Evolutionary conservation across 768 basidiomycete genomes (phyloP).

Genomic region (Mycena haematopus): DNA sequence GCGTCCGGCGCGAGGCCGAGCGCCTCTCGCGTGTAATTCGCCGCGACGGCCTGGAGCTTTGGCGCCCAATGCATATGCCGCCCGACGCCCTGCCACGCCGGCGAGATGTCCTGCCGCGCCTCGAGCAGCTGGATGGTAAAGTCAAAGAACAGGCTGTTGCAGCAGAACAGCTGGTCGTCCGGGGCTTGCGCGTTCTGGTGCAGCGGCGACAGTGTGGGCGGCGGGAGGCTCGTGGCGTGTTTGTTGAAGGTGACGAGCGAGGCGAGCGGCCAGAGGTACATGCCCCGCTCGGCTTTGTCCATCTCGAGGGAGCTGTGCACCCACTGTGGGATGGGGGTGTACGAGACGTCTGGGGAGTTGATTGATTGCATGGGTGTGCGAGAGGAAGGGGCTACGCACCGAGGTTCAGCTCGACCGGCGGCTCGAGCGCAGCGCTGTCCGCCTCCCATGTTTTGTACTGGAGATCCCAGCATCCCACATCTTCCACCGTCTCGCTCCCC

Average conservation of each 20-base stretch:
- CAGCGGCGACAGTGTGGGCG: slow-evolving; percentile 21
- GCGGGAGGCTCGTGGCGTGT: slow-evolving; percentile 13
- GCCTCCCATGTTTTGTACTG: slow-evolving; percentile 32
- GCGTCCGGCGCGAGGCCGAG: slow-evolving; percentile 30
- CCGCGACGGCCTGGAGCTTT: slow-evolving; percentile 33
- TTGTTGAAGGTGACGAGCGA: slow-evolving; percentile 26
- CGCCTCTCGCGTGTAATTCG: slow-evolving; percentile 32
- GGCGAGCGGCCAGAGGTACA: slow-evolving; percentile 31
- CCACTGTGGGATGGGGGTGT: slow-evolving; percentile 30
- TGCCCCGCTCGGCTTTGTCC: slow-evolving; percentile 18
- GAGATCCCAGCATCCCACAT: slow-evolving; percentile 44
- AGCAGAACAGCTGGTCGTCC: slow-evolving; percentile 33
- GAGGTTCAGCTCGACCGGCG: slow-evolving; percentile 7
- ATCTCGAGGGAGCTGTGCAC: slow-evolving; percentile 21
- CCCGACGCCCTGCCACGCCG: slow-evolving; percentile 40
- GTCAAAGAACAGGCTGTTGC: slow-evolving; percentile 31
- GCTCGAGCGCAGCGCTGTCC: slow-evolving; percentile 5
- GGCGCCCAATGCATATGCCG: slow-evolving; percentile 38
- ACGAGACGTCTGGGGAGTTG: slow-evolving; percentile 35
- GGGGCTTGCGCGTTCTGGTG: slow-evolving; percentile 28
- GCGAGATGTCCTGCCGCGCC: slow-evolving; percentile 29
- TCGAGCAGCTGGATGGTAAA: slow-evolving; percentile 19
- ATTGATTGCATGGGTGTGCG: no score
- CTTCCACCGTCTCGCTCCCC: slow-evolving; percentile 20
- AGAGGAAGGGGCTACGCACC: no score